A percentile compares a stretch with the other conserved stretches of the same genome.
phyloP scores from a whole-genome alignment of 306 rosid genomes.

The Corylus avellana region DNA sequence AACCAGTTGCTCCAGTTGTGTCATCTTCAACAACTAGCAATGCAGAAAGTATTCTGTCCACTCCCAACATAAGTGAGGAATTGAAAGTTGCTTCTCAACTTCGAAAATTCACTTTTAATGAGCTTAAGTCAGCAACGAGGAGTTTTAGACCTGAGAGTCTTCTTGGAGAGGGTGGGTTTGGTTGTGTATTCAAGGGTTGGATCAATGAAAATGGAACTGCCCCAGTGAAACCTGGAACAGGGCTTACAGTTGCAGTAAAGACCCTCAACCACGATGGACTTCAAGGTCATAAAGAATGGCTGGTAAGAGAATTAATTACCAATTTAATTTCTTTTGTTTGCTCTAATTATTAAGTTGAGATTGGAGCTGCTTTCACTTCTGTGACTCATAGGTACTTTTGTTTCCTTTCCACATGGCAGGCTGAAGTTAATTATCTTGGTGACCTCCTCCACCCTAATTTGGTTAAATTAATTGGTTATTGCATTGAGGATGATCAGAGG shows the following conservation, averaged over 20 bases:
- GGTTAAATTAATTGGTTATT: constrained; percentile 57
- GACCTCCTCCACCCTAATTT: constrained; percentile 54
- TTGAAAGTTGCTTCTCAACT: constrained; percentile 46
- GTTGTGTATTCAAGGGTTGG: constrained; percentile 66
- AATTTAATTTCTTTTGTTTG: background rate
- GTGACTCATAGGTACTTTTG: background rate
- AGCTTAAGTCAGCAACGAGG: constrained; percentile 51
- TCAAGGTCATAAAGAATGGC: constrained; percentile 76
- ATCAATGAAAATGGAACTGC: constrained; percentile 27
- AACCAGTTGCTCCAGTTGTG: constrained; percentile 24
- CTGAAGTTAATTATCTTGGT: constrained; percentile 65
- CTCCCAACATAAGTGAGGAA: constrained; percentile 35
- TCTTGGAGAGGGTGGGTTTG: constrained; percentile 66
- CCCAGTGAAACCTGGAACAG: constrained; percentile 39
- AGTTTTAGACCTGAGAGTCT: constrained; percentile 43
- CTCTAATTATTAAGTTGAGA: background rate
- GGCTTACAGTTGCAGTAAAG: constrained; percentile 66
- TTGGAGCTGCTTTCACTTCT: constrained; percentile 4
- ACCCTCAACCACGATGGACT: constrained; percentile 46
- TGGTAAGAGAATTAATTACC: constrained; percentile 37
- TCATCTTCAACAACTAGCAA: constrained; percentile 38
- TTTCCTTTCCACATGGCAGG: constrained; percentile 40
- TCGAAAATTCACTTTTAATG: constrained; percentile 38
- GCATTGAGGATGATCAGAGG: constrained; percentile 62
- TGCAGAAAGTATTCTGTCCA: constrained; percentile 38